Conservation (phyloP, 2,329 filamentous ascomycete species). For the Pseudopithomyces chartarum region DNA sequence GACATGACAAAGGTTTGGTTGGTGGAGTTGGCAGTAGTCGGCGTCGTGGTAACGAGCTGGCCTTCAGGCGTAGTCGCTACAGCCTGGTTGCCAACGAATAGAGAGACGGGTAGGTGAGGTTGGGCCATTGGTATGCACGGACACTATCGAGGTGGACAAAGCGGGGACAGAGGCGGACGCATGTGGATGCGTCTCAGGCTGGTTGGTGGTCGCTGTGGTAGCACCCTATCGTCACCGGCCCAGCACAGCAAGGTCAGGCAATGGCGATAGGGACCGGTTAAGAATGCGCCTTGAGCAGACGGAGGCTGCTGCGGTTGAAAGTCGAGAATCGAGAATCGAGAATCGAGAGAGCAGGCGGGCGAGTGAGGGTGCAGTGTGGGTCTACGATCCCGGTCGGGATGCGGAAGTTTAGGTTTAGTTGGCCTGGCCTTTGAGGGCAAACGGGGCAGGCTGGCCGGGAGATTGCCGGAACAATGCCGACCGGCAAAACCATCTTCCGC, state of each 20-base stretch:
- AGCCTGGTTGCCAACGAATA: slow-evolving; percentile 23
- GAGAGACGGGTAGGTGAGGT: slow-evolving; percentile 21
- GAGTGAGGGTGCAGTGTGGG: slow-evolving; percentile 4
- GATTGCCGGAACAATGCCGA: slow-evolving; percentile 1
- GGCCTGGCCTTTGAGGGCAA: not conserved
- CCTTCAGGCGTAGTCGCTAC: slow-evolving; percentile 41
- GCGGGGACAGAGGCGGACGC: slow-evolving; percentile 3
- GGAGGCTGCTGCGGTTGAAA: not conserved
- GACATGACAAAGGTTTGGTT: slow-evolving; percentile 92
- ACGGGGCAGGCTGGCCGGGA: slow-evolving; percentile 3
- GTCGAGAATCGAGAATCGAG: no score
- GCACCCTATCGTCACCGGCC: slow-evolving; percentile 3
- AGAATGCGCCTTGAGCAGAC: not conserved
- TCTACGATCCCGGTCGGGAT: not conserved
- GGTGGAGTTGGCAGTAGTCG: slow-evolving; percentile 59
- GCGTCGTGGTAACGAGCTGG: slow-evolving; percentile 51
- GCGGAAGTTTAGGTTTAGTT: slow-evolving; percentile 5
- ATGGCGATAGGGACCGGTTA: slow-evolving; percentile 4
- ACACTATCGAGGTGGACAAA: slow-evolving; percentile 2
- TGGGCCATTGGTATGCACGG: slow-evolving; percentile 36
- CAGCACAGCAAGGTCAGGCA: slow-evolving; percentile 1
- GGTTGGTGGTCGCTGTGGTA: not conserved
- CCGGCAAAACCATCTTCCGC: slow-evolving; percentile 13
- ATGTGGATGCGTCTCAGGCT: slow-evolving; percentile 1
- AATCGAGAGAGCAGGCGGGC: no score